Evolutionary conservation across 345 rosid species (phyloP), one percentile per base, ranked within the genome.

Genomic region (Hypericum androsaemum): DNA sequence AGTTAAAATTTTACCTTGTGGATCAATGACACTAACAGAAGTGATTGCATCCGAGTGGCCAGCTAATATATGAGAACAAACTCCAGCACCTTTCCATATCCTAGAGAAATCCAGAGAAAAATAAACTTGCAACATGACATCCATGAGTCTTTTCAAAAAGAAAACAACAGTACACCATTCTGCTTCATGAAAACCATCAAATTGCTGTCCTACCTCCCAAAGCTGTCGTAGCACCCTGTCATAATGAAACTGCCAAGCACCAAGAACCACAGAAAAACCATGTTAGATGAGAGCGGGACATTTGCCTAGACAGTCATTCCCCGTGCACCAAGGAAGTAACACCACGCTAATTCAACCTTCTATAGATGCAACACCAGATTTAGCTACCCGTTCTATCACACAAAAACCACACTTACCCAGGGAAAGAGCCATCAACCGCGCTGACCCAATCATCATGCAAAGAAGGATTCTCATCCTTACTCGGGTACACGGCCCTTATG

Each of bases 361-460:
- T n/a, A n/a, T n/a, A n/a, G n/a, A n/a, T n/a, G n/a, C n/a, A n/a
- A n/a, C n/a, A n/a, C n/a, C n/a, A n/a, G n/a, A n/a, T n/a, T n/a
- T 22, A 22, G 32, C 32, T 22, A 22, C 13, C 16, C 11, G 50
- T n/a, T 6, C 28, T 44, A 8, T 28, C 41, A n/a, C 43, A 43
- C 38, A 42, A 12, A 48, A 15, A 8, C 50, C 10, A 40, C 44
- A 44, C 68, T 41, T 74, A 92, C 97, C 77, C 63, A 53, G 84
- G 67, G 69, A 67, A 72, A 56, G 88, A 84, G 52, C 89, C 95
- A 64, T 83, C 81, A 35, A 85, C 88, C 5, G 96, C 89, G 67
- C 94, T 88, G 53, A 92, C 98, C 98, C 96, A 88, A 45, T 92
- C 98, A 66, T 92, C 95, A 77, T 92, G 96, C 32, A 78, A 77